A percentile compares a stretch with the other conserved stretches of the same genome.
Evolutionary conservation across 768 basidiomycete species (phyloP).

Genomic region (Trametes villosa): DNA sequence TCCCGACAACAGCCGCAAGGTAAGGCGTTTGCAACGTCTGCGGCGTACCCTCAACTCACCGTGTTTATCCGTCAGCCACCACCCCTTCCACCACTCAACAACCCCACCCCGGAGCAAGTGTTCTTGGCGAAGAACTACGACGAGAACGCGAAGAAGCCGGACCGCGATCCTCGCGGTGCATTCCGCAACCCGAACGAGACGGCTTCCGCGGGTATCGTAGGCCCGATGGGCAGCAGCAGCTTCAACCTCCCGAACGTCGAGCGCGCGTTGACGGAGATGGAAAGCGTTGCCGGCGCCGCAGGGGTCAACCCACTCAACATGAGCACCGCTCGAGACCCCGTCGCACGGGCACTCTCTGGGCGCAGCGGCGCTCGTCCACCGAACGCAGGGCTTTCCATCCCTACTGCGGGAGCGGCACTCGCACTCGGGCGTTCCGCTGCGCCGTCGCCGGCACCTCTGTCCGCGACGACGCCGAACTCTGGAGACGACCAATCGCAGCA

Average conservation of each 20-base stretch:
- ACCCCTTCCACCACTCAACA: conserved; percentile 76
- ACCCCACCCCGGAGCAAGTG: conserved; percentile 83
- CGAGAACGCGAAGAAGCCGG: conserved; percentile 86
- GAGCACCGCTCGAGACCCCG: conserved; percentile 40
- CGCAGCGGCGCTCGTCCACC: conserved; percentile 24
- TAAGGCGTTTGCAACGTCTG: conserved; percentile 37
- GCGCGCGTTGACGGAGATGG: conserved; percentile 87
- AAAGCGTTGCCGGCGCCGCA: conserved; percentile 51
- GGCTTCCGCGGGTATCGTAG: conserved; percentile 79
- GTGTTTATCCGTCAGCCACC: conserved; percentile 49
- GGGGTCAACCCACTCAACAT: conserved; percentile 34
- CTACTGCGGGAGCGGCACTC: conserved; percentile 17
- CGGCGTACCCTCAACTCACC: background rate
- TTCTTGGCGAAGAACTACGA: conserved; percentile 94
- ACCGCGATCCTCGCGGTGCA: conserved; percentile 85
- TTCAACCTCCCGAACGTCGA: conserved; percentile 89
- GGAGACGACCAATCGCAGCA: conserved; percentile 70
- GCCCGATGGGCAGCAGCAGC: conserved; percentile 87
- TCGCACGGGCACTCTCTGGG: conserved; percentile 31
- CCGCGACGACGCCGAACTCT: conserved; percentile 44
- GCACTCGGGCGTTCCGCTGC: conserved; percentile 25
- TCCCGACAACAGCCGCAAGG: conserved; percentile 76
- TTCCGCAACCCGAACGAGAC: conserved; percentile 80
- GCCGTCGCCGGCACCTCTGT: conserved; percentile 35
- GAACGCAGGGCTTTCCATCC: conserved; percentile 27